Percentiles rank a stretch among this genome's conserved stretches.
phyloP scores from a whole-genome alignment of 192 early-diverging fungal species.

The Entomortierella chlamydospora region DNA sequence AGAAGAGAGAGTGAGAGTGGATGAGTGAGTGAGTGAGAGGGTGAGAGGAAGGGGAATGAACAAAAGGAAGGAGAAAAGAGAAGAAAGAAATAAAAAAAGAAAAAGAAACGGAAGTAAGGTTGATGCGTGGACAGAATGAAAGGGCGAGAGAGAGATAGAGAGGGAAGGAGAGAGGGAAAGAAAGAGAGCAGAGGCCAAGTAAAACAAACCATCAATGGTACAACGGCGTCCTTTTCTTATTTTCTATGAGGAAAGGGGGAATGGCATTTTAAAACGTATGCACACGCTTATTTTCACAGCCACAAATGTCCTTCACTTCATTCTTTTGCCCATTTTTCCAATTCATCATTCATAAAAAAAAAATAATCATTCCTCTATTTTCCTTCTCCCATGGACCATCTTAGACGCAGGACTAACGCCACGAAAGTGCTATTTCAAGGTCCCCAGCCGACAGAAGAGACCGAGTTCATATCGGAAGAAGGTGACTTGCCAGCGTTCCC shows the following conservation, averaged over 20 bases:
- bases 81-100: conserved; percentile 1
- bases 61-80: neutral
- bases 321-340: neutral
- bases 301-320: neutral
- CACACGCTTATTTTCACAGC: conserved; percentile 1
- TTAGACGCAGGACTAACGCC: conserved; percentile 14
- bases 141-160: conserved; percentile 2
- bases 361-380: neutral
- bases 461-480: conserved; percentile 38
- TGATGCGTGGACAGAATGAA: too few species aligned
- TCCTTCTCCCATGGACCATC: conserved; percentile 19
- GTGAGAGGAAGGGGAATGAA: neutral
- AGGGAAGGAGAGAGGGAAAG: neutral
- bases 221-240: too few species aligned
- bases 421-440: conserved; percentile 25
- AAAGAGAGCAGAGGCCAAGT: neutral
- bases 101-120: neutral
- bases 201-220: too few species aligned
- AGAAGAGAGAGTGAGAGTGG: neutral
- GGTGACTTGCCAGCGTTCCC: conserved; percentile 17
- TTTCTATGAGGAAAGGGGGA: too few species aligned
- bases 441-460: neutral
- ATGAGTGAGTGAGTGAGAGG: neutral
- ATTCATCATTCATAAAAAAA: neutral
- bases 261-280: neutral